phyloP scores from a whole-genome alignment of 208 protist species.

The Borovskyia barvae region DNA sequence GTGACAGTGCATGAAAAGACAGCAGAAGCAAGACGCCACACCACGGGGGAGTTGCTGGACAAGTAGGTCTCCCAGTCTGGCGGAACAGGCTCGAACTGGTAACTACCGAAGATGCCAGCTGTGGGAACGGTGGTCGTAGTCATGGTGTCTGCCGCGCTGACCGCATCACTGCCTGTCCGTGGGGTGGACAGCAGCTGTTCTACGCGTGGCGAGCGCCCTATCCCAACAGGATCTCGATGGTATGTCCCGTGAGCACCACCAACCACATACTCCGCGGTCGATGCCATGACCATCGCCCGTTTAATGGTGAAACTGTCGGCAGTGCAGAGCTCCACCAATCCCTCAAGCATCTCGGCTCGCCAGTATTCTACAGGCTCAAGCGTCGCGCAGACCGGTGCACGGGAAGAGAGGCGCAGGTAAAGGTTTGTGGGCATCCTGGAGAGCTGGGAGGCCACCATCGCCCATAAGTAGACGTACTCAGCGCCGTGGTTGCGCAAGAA shows the following conservation, averaged over 20 bases:
- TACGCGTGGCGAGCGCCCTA: no score
- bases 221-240: no score
- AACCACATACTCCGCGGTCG: slow-evolving; percentile 4
- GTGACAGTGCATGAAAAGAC: slow-evolving; percentile 53
- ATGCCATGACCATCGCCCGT: slow-evolving; percentile 33
- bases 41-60: slow-evolving; percentile 31
- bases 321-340: slow-evolving; percentile 65
- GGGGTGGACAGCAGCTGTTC: no score
- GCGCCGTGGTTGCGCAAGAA: slow-evolving; percentile 32
- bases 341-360: slow-evolving; percentile 62
- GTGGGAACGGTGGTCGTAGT: no score
- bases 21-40: slow-evolving; percentile 69
- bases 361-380: slow-evolving; percentile 47
- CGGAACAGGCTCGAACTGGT: slow-evolving; percentile 61
- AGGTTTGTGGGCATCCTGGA: slow-evolving; percentile 35
- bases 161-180: no score
- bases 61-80: slow-evolving; percentile 67
- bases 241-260: no score
- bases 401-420: slow-evolving; percentile 27
- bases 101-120: slow-evolving; percentile 1
- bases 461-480: slow-evolving; percentile 42
- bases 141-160: no score
- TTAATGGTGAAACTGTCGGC: slow-evolving; percentile 64
- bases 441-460: slow-evolving; percentile 31
- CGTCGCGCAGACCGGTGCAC: slow-evolving; percentile 24